Evolutionary conservation across 805 yeast genomes (phyloP).

Genomic region (Pichia membranifaciens): DNA sequence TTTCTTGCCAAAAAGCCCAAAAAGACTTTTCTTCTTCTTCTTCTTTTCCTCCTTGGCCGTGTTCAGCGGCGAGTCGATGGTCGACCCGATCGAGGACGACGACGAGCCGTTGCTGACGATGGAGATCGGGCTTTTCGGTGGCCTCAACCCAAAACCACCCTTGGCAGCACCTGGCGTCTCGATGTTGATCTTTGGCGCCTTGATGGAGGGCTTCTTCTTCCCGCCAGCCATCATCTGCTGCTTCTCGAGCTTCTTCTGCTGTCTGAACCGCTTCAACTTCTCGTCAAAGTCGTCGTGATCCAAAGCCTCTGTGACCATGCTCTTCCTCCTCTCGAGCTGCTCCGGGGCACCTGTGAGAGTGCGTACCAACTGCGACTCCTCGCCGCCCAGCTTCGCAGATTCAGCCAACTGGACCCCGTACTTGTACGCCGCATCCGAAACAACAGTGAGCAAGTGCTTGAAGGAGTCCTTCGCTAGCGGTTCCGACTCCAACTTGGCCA

Average conservation of each 20-base stretch:
- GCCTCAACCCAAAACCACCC: not conserved
- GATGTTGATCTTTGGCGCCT: conserved; percentile 17
- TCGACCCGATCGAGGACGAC: not conserved
- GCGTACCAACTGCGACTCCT: conserved; percentile 36
- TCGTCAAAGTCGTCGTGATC: conserved; percentile 12
- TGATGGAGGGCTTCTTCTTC: not conserved
- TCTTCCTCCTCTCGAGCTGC: conserved; percentile 21
- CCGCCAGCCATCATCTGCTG: not conserved
- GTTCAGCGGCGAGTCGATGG: not conserved
- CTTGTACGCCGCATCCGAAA: conserved; percentile 29
- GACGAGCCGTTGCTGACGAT: not conserved
- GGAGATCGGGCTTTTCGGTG: not conserved
- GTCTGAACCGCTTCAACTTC: conserved; percentile 10
- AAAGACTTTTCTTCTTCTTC: conserved; percentile 13
- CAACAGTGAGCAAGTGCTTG: conserved; percentile 25
- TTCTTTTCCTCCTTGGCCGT: not conserved
- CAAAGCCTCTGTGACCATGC: conserved; percentile 25
- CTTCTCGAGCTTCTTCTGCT: conserved; percentile 8
- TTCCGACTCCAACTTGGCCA: conserved; percentile 18
- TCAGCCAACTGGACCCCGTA: conserved; percentile 33
- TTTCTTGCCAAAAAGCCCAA: conserved; percentile 6
- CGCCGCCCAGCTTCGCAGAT: conserved; percentile 33
- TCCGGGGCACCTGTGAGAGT: conserved; percentile 38
- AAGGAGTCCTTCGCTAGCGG: conserved; percentile 26
- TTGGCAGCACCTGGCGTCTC: conserved; percentile 1